phyloP scores from a whole-genome alignment of 352 stramenopile genomes.

The Globisporangium parvum region DNA sequence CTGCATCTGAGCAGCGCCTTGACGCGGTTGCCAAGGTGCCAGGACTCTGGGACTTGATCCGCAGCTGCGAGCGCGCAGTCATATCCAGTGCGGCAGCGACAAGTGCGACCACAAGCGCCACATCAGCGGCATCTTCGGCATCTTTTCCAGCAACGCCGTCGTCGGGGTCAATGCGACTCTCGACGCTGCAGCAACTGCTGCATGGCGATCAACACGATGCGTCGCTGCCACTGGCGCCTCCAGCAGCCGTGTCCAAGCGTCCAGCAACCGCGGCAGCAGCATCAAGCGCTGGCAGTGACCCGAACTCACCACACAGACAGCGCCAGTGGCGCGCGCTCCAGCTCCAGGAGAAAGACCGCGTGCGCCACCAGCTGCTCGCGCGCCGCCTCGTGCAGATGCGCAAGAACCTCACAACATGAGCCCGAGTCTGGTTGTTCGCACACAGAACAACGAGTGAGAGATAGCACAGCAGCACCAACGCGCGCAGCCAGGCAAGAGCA shows the following conservation, averaged over 20 bases:
- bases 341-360: conserved; percentile 61
- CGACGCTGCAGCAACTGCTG: conserved; percentile 1
- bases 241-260: conserved; percentile 1
- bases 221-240: background rate
- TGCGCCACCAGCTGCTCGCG: conserved; percentile 39
- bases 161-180: background rate
- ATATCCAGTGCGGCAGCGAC: background rate
- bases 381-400: conserved; percentile 38
- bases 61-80: conserved; percentile 5
- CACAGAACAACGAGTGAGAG: no score
- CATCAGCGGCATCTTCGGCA: background rate
- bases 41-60: conserved; percentile 35
- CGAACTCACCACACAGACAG: conserved; percentile 15
- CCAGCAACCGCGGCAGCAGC: background rate
- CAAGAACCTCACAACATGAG: conserved; percentile 41
- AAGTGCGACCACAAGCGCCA: no score
- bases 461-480: no score
- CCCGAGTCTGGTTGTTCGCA: no score
- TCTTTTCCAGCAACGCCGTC: background rate
- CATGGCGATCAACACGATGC: conserved; percentile 1
- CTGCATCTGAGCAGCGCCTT: conserved; percentile 8
- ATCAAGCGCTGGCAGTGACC: background rate
- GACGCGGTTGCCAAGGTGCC: conserved; percentile 21
- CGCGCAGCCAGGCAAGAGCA: no score
- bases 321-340: conserved; percentile 48